phyloP scores from a whole-genome alignment of 768 basidiomycete species.

The Melanogaster broomeanus region DNA sequence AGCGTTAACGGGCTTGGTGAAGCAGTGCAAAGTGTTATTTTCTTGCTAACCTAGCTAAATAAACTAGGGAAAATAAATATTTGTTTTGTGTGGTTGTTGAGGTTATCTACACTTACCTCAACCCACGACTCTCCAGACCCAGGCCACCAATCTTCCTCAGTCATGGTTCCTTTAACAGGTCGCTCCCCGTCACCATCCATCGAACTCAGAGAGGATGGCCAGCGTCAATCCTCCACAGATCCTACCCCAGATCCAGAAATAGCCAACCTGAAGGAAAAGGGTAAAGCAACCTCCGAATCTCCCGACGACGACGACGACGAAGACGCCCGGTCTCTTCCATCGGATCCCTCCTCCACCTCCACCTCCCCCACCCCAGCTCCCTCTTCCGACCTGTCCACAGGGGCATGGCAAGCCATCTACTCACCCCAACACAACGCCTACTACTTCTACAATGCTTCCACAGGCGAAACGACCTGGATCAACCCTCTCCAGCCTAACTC shows the following conservation, averaged over 20 bases:
- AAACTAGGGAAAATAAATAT: slow-evolving; percentile 8
- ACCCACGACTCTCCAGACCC: too few species aligned
- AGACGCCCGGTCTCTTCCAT: background rate
- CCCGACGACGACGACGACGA: slow-evolving; percentile 1
- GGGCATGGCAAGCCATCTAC: slow-evolving; percentile 80
- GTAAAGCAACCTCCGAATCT: background rate
- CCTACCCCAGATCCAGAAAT: background rate
- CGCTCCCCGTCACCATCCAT: slow-evolving; percentile 3
- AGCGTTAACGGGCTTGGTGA: background rate
- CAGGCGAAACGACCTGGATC: slow-evolving; percentile 81
- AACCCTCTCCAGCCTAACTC: slow-evolving; percentile 62
- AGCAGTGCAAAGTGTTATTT: background rate
- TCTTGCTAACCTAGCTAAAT: background rate
- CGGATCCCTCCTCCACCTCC: slow-evolving; percentile 3
- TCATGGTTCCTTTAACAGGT: slow-evolving; percentile 13
- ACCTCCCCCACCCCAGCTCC: slow-evolving; percentile 8
- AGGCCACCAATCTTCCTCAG: too few species aligned
- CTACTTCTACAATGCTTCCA: slow-evolving; percentile 79
- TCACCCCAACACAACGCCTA: slow-evolving; percentile 78
- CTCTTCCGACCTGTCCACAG: slow-evolving; percentile 23
- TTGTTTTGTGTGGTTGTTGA: slow-evolving; percentile 4
- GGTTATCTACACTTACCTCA: background rate
- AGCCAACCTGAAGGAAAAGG: slow-evolving; percentile 5
- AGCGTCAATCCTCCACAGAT: slow-evolving; percentile 1
- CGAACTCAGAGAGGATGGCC: slow-evolving; percentile 2